Conservation (phyloP, 1,139 yeast genomes). For the Pichia terricola region DNA sequence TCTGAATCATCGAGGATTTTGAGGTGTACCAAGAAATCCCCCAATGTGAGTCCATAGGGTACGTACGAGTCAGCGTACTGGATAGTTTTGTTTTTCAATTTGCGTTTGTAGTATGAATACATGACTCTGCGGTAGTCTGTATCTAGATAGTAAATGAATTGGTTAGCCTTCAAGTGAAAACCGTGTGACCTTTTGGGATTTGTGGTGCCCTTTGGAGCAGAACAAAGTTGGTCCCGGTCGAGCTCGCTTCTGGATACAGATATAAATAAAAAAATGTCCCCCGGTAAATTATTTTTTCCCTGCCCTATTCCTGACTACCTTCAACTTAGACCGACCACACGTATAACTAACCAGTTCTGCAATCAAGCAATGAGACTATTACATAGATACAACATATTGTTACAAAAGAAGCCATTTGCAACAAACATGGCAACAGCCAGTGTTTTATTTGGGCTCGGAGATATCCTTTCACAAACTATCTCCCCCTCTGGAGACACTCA, state of each 20-base stretch:
- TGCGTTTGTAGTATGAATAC: slow-evolving; percentile 1
- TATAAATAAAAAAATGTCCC: no score
- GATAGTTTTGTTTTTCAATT: slow-evolving; percentile 6
- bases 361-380: neutral
- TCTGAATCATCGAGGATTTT: neutral
- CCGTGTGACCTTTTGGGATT: no score
- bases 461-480: slow-evolving; percentile 57
- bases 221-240: no score
- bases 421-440: slow-evolving; percentile 5
- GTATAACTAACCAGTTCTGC: no score
- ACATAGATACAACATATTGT: neutral
- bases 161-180: no score
- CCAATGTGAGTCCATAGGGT: slow-evolving; percentile 11
- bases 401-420: slow-evolving; percentile 1
- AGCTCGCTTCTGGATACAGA: no score
- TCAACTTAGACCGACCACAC: no score
- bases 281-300: no score
- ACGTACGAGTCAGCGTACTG: slow-evolving; percentile 8
- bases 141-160: no score
- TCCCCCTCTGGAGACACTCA: slow-evolving; percentile 30
- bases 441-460: slow-evolving; percentile 57
- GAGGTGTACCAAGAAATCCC: slow-evolving; percentile 9
- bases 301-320: no score
- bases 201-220: no score
- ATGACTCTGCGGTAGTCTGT: no score